A percentile compares a stretch with the other conserved stretches of the same genome.
Conservation (phyloP, 495 filamentous ascomycete genomes). For the Friedmanniomyces simplex region DNA sequence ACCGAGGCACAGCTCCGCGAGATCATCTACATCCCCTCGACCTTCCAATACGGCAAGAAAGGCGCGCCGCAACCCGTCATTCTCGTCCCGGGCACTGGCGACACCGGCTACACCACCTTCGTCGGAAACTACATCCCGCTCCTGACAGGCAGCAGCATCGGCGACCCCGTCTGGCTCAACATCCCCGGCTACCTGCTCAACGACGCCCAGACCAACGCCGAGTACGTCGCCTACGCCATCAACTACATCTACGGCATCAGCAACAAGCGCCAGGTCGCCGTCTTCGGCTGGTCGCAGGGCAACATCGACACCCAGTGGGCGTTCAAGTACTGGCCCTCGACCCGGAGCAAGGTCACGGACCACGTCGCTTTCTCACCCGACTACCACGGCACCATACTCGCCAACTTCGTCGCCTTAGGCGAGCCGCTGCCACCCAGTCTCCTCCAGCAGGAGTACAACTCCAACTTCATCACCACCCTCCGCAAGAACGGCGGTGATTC, state of each 20-base stretch:
- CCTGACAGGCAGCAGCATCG: constrained; percentile 23
- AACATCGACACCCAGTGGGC: constrained; percentile 40
- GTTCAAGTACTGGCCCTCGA: constrained; percentile 45
- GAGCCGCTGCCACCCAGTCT: constrained; percentile 29
- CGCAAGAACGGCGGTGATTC: constrained; percentile 35
- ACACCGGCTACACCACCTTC: constrained; percentile 32
- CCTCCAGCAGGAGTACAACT: constrained; percentile 37
- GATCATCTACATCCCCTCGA: constrained; percentile 37
- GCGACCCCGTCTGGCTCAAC: constrained; percentile 43
- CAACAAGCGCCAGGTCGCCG: constrained; percentile 26
- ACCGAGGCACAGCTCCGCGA: constrained; percentile 31
- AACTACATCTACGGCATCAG: constrained; percentile 38
- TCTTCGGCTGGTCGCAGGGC: constrained; percentile 44
- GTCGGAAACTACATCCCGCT: constrained; percentile 37
- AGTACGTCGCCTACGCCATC: constrained; percentile 33
- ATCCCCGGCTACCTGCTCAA: constrained; percentile 33
- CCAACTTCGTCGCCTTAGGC: constrained; percentile 19
- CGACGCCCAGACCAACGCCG: constrained; percentile 37
- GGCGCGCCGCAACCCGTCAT: constrained; percentile 31
- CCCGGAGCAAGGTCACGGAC: constrained; percentile 29
- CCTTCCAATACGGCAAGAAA: constrained; percentile 33
- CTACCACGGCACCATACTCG: constrained; percentile 37
- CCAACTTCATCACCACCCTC: constrained; percentile 33
- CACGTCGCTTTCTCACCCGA: constrained; percentile 38
- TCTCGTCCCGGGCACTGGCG: constrained; percentile 39